Conservation (phyloP, 495 filamentous ascomycete genomes). For the Cetradonia linearis region DNA sequence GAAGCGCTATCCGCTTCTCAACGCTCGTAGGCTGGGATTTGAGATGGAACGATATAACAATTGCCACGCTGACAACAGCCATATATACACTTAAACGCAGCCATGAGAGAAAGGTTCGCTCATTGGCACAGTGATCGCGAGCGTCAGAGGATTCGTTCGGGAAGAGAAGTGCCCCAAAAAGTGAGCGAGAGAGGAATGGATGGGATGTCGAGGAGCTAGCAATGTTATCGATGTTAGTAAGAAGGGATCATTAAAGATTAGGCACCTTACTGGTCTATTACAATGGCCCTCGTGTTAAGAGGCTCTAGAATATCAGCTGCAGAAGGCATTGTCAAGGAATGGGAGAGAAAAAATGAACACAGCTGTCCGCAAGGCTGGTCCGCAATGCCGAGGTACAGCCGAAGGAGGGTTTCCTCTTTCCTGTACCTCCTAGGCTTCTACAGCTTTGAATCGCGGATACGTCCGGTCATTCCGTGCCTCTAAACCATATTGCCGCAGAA, state of each 20-base stretch:
- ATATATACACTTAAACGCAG: constrained; percentile 86
- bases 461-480: not conserved
- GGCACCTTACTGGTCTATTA: constrained; percentile 16
- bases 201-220: constrained; percentile 18
- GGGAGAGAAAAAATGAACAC: not conserved
- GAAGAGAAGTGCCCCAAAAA: constrained; percentile 73
- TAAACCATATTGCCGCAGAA: not conserved
- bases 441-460: not conserved
- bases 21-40: constrained; percentile 55
- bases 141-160: constrained; percentile 83
- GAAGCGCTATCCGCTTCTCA: constrained; percentile 67
- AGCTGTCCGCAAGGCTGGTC: not conserved
- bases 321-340: constrained; percentile 1
- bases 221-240: not conserved
- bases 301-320: constrained; percentile 14
- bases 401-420: not conserved
- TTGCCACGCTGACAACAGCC: constrained; percentile 77
- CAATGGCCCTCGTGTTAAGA: constrained; percentile 10
- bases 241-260: not conserved
- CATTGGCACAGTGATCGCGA: constrained; percentile 51
- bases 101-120: constrained; percentile 81
- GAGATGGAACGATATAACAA: constrained; percentile 87
- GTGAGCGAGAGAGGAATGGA: constrained; percentile 57
- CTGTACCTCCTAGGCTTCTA: too few species aligned
- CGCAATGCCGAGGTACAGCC: constrained; percentile 2